These are phyloP conservation scores for Cytospora paraplurivora DNA, from an alignment of 2,329 filamentous ascomycete genomes.

Conservation along the genomic window DNA sequence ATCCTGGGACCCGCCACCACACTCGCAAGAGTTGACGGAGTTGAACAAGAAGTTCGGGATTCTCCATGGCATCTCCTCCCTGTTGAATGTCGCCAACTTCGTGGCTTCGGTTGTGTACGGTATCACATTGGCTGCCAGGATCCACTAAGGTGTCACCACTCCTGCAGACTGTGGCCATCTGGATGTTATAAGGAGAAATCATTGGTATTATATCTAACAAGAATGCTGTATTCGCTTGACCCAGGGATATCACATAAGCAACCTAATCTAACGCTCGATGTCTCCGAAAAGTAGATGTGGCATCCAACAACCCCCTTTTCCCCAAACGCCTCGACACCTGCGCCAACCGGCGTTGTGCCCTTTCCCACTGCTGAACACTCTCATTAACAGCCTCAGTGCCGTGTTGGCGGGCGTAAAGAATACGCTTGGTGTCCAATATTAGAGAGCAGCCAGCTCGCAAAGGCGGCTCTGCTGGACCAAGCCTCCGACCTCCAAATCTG, in stretches of 20 bases:
- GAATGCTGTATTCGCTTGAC: constrained; percentile 10
- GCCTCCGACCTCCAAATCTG: not conserved
- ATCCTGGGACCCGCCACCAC: constrained; percentile 75
- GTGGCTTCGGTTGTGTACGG: constrained; percentile 76
- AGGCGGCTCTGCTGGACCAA: not conserved
- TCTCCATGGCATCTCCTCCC: constrained; percentile 78
- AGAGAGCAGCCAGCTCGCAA: not conserved
- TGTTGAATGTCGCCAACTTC: constrained; percentile 75
- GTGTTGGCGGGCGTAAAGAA: not conserved
- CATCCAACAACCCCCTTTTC: not conserved
- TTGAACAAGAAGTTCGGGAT: constrained; percentile 78
- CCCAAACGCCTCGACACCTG: not conserved
- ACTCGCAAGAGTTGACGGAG: constrained; percentile 80
- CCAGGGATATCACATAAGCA: constrained; percentile 4
- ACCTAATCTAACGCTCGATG: not conserved
- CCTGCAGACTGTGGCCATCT: not conserved
- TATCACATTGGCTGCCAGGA: constrained; percentile 66
- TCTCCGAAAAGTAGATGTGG: not conserved
- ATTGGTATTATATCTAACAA: not conserved
- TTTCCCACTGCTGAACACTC: not conserved
- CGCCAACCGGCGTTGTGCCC: not conserved
- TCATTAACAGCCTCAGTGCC: not conserved
- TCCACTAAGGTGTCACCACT: constrained; percentile 45
- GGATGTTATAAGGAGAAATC: not conserved
- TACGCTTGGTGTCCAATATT: not conserved